Conservation (phyloP, 768 basidiomycete species). For the Boletus reticuloceps region DNA sequence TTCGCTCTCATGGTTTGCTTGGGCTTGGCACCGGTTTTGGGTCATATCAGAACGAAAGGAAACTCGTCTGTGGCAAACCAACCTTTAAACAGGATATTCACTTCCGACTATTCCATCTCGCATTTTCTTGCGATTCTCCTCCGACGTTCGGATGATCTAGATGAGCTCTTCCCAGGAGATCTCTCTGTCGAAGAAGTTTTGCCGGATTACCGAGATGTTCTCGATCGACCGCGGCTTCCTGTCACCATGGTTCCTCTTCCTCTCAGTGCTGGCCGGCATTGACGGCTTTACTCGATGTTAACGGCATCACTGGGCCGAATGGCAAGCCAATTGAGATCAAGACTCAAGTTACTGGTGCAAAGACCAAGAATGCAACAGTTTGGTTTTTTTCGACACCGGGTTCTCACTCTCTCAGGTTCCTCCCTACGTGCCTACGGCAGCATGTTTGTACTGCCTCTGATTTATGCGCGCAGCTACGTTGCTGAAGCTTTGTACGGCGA, state of each 20-base stretch:
- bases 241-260: constrained; percentile 32
- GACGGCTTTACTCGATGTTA: constrained; percentile 58
- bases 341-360: constrained; percentile 43
- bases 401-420: constrained; percentile 66
- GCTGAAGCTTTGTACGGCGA: constrained; percentile 60
- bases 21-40: constrained; percentile 63
- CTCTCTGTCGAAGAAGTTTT: constrained; percentile 62
- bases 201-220: constrained; percentile 46
- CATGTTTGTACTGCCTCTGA: constrained; percentile 14
- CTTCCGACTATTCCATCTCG: constrained; percentile 54
- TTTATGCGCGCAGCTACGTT: constrained; percentile 36
- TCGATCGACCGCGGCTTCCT: constrained; percentile 47
- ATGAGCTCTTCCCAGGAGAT: constrained; percentile 52
- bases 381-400: constrained; percentile 59
- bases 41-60: constrained; percentile 43
- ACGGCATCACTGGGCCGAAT: constrained; percentile 63
- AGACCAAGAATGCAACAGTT: constrained; percentile 50
- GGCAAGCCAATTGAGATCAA: constrained; percentile 46
- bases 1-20: constrained; percentile 35
- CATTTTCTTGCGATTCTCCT: constrained; percentile 66
- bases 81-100: constrained; percentile 64
- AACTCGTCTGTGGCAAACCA: constrained; percentile 43
- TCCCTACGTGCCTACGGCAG: constrained; percentile 31
- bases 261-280: constrained; percentile 47
- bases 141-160: constrained; percentile 54